phyloP scores from a whole-genome alignment of 2,329 filamentous ascomycete species.

The Paecilomyces formosus region DNA sequence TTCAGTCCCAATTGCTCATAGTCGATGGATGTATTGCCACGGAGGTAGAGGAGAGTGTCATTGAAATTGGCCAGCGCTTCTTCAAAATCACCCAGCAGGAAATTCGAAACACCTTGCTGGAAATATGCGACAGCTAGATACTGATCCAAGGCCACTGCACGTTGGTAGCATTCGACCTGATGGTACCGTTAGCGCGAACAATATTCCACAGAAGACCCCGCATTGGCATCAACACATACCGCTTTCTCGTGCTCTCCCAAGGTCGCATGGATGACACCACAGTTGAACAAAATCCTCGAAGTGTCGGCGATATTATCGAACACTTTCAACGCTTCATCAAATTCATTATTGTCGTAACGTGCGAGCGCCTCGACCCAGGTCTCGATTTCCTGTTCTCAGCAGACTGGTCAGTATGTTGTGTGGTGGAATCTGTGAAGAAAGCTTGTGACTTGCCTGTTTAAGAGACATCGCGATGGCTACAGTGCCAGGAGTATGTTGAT shows the following conservation, averaged over 20 bases:
- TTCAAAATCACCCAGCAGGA: constrained; percentile 92
- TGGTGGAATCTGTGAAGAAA: not conserved
- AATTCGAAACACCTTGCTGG: constrained; percentile 97
- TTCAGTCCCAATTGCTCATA: constrained; percentile 92
- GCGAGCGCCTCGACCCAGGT: constrained; percentile 90
- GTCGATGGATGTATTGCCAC: constrained; percentile 95
- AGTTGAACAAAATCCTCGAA: constrained; percentile 97
- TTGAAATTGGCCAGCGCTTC: constrained; percentile 98
- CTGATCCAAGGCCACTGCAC: constrained; percentile 80
- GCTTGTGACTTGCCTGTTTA: constrained; percentile 46
- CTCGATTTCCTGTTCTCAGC: constrained; percentile 77
- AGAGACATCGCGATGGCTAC: constrained; percentile 44
- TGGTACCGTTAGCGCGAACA: constrained; percentile 2
- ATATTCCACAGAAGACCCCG: not conserved
- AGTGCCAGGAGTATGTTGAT: not conserved
- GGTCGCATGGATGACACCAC: constrained; percentile 94
- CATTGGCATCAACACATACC: constrained; percentile 48
- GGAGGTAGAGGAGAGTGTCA: constrained; percentile 86
- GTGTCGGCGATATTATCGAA: constrained; percentile 89
- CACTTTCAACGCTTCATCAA: constrained; percentile 75
- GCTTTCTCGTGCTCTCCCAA: constrained; percentile 93
- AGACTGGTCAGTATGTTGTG: not conserved
- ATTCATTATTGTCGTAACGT: constrained; percentile 95
- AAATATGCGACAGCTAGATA: constrained; percentile 98
- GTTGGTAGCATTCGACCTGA: constrained; percentile 90